Evolutionary conservation across 768 basidiomycete genomes (phyloP).

Genomic region (Leccinum rimulosum): DNA sequence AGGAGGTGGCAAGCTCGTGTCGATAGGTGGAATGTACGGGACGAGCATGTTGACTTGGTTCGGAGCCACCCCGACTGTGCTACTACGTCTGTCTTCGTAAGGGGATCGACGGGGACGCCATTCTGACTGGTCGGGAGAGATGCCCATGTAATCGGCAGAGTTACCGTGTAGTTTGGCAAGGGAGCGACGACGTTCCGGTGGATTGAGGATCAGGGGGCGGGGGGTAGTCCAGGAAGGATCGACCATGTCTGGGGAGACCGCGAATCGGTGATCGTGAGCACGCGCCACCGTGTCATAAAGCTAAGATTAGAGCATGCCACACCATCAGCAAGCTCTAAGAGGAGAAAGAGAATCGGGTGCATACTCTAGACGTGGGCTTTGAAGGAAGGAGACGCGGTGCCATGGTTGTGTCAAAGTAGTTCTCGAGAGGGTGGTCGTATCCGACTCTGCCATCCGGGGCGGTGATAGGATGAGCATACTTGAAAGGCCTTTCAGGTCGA

Average conservation of each 20-base stretch:
- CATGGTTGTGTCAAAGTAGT: conserved; percentile 26
- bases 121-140: conserved; percentile 20
- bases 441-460: conserved; percentile 15
- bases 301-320: conserved; percentile 12
- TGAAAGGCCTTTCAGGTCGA: conserved; percentile 13
- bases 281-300: conserved; percentile 31
- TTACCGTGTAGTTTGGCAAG: conserved; percentile 11
- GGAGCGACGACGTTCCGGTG: conserved; percentile 17
- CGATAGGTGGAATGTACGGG: conserved; percentile 24
- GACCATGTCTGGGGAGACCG: conserved; percentile 7
- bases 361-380: conserved; percentile 13
- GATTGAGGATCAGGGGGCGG: conserved; percentile 10
- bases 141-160: conserved; percentile 24
- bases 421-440: conserved; percentile 25
- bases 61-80: conserved; percentile 21
- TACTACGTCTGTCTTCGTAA: conserved; percentile 26
- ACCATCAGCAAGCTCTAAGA: background rate
- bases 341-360: background rate
- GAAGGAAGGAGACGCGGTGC: conserved; percentile 15
- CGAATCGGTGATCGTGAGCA: conserved; percentile 25
- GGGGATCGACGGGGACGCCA: conserved; percentile 27
- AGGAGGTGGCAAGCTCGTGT: conserved; percentile 15
- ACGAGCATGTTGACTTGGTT: conserved; percentile 28
- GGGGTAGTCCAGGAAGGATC: conserved; percentile 11
- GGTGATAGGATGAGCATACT: conserved; percentile 9